A percentile compares a stretch with the other conserved stretches of the same genome.
Evolutionary conservation across 1,139 yeast genomes (phyloP).

Genomic region (Lodderomyces parapsilosis): DNA sequence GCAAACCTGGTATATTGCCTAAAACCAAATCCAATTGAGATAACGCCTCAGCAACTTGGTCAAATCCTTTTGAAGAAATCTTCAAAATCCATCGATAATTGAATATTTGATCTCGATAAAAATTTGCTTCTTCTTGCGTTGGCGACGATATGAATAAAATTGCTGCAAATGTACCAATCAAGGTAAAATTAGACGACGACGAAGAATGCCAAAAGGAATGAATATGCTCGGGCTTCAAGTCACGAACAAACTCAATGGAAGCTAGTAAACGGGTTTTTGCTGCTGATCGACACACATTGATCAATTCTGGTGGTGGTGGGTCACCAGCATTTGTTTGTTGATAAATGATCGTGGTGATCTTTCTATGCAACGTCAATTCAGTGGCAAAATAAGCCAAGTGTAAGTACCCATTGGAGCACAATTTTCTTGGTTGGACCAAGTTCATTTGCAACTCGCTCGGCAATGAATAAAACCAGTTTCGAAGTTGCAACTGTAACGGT

Average conservation of each 20-base stretch:
- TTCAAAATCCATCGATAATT: constrained; percentile 76
- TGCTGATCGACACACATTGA: constrained; percentile 76
- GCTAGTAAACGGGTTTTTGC: constrained; percentile 80
- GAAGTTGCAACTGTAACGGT: constrained; percentile 74
- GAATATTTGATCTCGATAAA: constrained; percentile 65
- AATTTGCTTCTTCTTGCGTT: constrained; percentile 57
- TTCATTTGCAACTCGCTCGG: constrained; percentile 71
- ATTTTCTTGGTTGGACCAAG: constrained; percentile 56
- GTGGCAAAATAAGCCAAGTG: constrained; percentile 87
- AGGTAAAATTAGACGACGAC: constrained; percentile 70
- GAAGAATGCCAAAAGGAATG: constrained; percentile 89
- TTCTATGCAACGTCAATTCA: constrained; percentile 79
- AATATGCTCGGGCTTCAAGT: constrained; percentile 75
- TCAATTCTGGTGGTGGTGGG: constrained; percentile 54
- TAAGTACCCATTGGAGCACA: constrained; percentile 69
- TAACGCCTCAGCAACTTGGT: constrained; percentile 70
- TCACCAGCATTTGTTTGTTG: constrained; percentile 39
- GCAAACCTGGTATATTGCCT: constrained; percentile 65
- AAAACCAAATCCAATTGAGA: constrained; percentile 63
- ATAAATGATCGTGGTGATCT: constrained; percentile 62
- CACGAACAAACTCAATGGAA: constrained; percentile 75
- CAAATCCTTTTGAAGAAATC: constrained; percentile 71
- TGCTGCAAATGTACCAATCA: constrained; percentile 86
- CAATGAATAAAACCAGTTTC: constrained; percentile 82
- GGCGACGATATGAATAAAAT: constrained; percentile 64